A percentile compares a stretch with the other conserved stretches of the same genome.
These are phyloP conservation scores for Penicillium sp. DNA, from an alignment of 2,329 filamentous ascomycete species.

Conservation along the genomic window DNA sequence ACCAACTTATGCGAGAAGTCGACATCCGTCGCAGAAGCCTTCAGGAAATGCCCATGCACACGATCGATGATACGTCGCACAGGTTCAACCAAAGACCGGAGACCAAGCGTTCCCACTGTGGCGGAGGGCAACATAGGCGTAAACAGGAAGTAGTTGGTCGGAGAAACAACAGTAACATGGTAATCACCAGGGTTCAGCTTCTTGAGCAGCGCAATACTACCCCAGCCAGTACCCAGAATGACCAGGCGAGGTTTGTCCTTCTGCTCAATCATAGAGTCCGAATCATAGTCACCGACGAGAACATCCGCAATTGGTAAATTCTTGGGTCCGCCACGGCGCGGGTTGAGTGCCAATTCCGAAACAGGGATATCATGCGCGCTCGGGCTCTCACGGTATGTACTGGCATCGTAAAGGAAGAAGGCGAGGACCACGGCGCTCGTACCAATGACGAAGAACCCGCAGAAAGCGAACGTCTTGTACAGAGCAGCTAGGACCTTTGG, in stretches of 20 bases:
- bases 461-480: slow-evolving; percentile 68
- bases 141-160: slow-evolving; percentile 95
- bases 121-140: slow-evolving; percentile 97
- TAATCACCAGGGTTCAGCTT: slow-evolving; percentile 88
- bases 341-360: slow-evolving; percentile 79
- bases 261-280: slow-evolving; percentile 64
- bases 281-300: slow-evolving; percentile 86
- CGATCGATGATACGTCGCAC: slow-evolving; percentile 79
- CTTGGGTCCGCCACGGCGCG: slow-evolving; percentile 84
- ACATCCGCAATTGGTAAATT: slow-evolving; percentile 89
- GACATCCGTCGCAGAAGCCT: slow-evolving; percentile 82
- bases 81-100: slow-evolving; percentile 89
- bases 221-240: slow-evolving; percentile 92
- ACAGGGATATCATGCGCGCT: slow-evolving; percentile 73
- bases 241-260: slow-evolving; percentile 93
- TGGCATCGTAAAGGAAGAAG: slow-evolving; percentile 94
- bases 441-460: slow-evolving; percentile 75
- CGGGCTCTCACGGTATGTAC: slow-evolving; percentile 77
- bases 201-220: slow-evolving; percentile 88
- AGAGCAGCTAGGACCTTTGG: slow-evolving; percentile 53
- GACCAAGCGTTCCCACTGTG: slow-evolving; percentile 90
- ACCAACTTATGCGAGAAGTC: slow-evolving; percentile 91
- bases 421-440: slow-evolving; percentile 69
- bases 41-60: slow-evolving; percentile 85
- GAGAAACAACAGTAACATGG: slow-evolving; percentile 92